Base-by-base conservation (phyloP, 108 stramenopile species). In the Skeletonema tropicum region DNA sequence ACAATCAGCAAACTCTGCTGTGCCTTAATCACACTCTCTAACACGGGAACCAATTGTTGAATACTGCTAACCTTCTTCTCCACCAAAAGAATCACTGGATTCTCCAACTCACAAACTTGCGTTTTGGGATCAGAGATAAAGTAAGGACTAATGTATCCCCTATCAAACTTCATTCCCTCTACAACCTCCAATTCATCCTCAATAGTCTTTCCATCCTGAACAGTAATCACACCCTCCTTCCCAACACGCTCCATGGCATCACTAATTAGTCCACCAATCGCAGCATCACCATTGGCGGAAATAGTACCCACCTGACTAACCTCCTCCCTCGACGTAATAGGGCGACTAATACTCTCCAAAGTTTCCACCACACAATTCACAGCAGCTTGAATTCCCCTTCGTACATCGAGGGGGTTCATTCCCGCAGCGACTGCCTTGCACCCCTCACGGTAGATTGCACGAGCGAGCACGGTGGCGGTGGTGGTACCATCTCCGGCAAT, bases 201-300 rank as follows among this genome's bases (percentile, higher is more conserved):
- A 64, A 99, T 76, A 12, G 99, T 99, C 92, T 99, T 99, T 12
- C 99, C 99, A 82, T 99, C 99, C 87, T 98, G 96, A 29, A 98
- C 97, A 25, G 99, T 99, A 86, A 99, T 99, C 69, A 99, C 99
- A 57, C 99, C 99, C 80, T 99, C 99, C 84, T 97, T 98, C 45
- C 99, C 99, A 52, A 99, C 99, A 49, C 95, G 80, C 76, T 99
- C 99, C 98, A 99, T 99, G 72, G 99, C 99, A 80, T 97, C 97
- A 57, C 92, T 83, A 70, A 99, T 97, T 32, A 99, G 85, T 15
- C 78, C 68, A 48, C 99, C 99, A 82, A 99, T 95, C 74, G 97
- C 97, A 2, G 42, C 64, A 74, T 99, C 99, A 26, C 95, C 86
- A 87, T 99, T 99, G 75, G 99, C 98, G 17, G 98, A 98, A 72